Evolutionary conservation across 495 filamentous ascomycete genomes (phyloP).

Genomic region (Penicillium nucicola): DNA sequence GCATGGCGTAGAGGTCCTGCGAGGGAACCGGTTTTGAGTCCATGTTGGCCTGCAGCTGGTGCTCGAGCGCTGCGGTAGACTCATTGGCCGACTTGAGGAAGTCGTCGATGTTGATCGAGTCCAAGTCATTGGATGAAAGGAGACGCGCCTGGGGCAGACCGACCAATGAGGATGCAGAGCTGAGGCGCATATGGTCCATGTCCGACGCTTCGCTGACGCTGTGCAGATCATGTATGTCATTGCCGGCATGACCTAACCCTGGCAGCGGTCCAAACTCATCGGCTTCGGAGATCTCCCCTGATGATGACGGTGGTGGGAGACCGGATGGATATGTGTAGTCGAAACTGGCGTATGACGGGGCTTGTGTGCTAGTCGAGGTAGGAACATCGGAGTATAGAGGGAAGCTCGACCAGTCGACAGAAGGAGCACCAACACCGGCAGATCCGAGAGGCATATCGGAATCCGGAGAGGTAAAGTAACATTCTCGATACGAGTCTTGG

Average conservation of each 20-base stretch:
- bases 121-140: slow-evolving; percentile 51
- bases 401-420: slow-evolving; percentile 74
- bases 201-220: slow-evolving; percentile 55
- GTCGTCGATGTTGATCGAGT: slow-evolving; percentile 60
- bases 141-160: slow-evolving; percentile 50
- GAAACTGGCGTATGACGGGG: slow-evolving; percentile 66
- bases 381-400: slow-evolving; percentile 59
- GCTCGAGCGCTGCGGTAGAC: slow-evolving; percentile 45
- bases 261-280: slow-evolving; percentile 57
- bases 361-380: slow-evolving; percentile 65
- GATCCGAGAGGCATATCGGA: slow-evolving; percentile 65
- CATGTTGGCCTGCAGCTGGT: slow-evolving; percentile 43
- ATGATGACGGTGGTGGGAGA: slow-evolving; percentile 62
- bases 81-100: slow-evolving; percentile 55
- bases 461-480: slow-evolving; percentile 50
- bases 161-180: slow-evolving; percentile 51
- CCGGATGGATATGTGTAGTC: slow-evolving; percentile 54
- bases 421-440: slow-evolving; percentile 57
- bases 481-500: slow-evolving; percentile 42
- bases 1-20: slow-evolving; percentile 33
- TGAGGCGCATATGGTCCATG: slow-evolving; percentile 51
- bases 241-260: slow-evolving; percentile 27
- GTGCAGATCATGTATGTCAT: slow-evolving; percentile 42
- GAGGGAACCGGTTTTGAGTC: slow-evolving; percentile 35
- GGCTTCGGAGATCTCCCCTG: slow-evolving; percentile 71